A percentile compares a stretch with the other conserved stretches of the same genome.
Conservation (phyloP, 2,329 filamentous ascomycete species). For the Leptographium procerum region DNA sequence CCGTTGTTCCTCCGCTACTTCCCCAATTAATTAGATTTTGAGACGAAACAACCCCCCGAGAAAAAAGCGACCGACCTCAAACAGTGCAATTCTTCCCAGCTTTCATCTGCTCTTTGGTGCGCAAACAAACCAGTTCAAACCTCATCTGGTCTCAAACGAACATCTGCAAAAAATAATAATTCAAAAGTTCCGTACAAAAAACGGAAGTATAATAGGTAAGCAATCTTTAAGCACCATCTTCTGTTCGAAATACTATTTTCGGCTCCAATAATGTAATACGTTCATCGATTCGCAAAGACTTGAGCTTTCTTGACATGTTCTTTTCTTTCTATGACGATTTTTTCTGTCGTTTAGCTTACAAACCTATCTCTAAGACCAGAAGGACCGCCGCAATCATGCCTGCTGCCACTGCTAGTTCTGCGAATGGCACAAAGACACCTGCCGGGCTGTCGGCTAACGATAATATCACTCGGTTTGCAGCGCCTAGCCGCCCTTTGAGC, state of each 20-base stretch:
- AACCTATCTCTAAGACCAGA: background rate
- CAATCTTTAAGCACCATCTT: background rate
- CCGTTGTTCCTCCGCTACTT: background rate
- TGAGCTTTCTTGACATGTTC: background rate
- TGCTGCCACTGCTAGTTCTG: constrained; percentile 35
- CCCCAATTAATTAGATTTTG: background rate
- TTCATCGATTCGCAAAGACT: background rate
- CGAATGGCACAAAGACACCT: constrained; percentile 34
- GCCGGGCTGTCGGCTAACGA: constrained; percentile 72
- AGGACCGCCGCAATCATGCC: constrained; percentile 32
- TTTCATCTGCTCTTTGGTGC: background rate
- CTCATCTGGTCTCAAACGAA: background rate
- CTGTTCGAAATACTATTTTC: background rate
- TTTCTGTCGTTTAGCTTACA: constrained; percentile 4
- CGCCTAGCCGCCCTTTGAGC: constrained; percentile 84
- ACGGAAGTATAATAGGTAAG: background rate
- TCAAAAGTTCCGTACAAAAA: background rate
- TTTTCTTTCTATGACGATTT: background rate
- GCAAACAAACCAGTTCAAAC: background rate
- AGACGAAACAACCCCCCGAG: background rate
- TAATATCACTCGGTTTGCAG: constrained; percentile 94
- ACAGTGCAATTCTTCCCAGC: background rate
- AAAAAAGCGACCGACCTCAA: background rate
- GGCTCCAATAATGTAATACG: background rate
- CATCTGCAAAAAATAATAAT: background rate